A percentile compares a stretch with the other conserved stretches of the same genome.
phyloP scores from a whole-genome alignment of 352 stramenopile species.

The Globisporangium middletonii region DNA sequence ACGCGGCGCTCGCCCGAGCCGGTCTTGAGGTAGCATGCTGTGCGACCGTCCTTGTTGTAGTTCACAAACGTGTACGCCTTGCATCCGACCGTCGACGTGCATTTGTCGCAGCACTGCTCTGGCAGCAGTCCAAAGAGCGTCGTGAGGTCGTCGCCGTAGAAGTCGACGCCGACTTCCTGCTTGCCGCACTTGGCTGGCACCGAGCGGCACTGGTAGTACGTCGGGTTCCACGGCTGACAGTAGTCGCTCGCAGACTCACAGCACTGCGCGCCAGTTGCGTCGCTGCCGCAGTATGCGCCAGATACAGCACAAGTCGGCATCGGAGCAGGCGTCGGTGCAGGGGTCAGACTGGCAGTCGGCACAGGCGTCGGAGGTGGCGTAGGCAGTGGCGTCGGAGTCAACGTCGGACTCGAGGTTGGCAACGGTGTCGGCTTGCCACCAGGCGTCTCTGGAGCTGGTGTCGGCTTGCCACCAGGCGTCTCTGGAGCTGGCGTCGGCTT shows the following conservation, averaged over 20 bases:
- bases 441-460: too few species aligned
- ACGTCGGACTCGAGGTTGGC: neutral
- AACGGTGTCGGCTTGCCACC: neutral
- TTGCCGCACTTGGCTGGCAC: neutral
- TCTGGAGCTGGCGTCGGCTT: too few species aligned
- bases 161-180: slow-evolving; percentile 15
- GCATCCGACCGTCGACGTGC: slow-evolving; percentile 8
- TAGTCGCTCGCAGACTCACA: slow-evolving; percentile 8
- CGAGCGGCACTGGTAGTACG: slow-evolving; percentile 10
- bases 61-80: slow-evolving; percentile 19
- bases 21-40: slow-evolving; percentile 14
- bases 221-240: slow-evolving; percentile 24
- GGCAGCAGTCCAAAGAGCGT: slow-evolving; percentile 4
- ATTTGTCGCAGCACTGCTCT: slow-evolving; percentile 14
- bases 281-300: neutral
- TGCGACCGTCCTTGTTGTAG: slow-evolving; percentile 11
- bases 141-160: slow-evolving; percentile 14
- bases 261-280: slow-evolving; percentile 8
- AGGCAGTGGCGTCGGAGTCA: neutral
- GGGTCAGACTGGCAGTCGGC: slow-evolving; percentile 1
- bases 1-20: slow-evolving; percentile 2
- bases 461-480: too few species aligned
- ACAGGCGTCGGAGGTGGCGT: slow-evolving; percentile 1
- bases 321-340: neutral
- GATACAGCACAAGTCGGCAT: neutral